Percentiles rank a stretch among this genome's conserved stretches.
Evolutionary conservation across 1,284 basidiomycete species (phyloP).

Genomic region (Psilocybe mexicana): DNA sequence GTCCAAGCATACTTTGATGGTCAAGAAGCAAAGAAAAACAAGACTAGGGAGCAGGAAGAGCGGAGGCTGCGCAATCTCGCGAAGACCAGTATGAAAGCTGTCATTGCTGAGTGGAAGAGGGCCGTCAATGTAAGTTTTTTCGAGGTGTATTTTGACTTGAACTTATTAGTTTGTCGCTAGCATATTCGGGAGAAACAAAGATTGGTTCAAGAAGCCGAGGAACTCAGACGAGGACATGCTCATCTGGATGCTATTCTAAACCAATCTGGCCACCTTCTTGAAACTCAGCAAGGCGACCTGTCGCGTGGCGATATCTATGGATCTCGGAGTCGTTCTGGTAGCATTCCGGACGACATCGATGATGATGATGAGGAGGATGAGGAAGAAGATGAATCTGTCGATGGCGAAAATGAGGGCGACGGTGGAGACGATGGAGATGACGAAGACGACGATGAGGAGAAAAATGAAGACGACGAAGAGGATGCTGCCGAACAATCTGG

Average conservation of each 20-base stretch:
- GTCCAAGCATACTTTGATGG: conserved; percentile 82
- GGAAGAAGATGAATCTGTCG: conserved; percentile 24
- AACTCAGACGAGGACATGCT: conserved; percentile 55
- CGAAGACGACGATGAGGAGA: conserved; percentile 21
- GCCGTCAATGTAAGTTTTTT: conserved; percentile 73
- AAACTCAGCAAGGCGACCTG: conserved; percentile 79
- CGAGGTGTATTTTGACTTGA: neutral
- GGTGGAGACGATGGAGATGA: conserved; percentile 9
- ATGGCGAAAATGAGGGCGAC: conserved; percentile 28
- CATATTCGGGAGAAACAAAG: conserved; percentile 75
- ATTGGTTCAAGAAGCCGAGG: conserved; percentile 48
- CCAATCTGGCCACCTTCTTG: conserved; percentile 86
- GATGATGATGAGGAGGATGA: conserved; percentile 36
- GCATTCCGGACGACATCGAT: conserved; percentile 41
- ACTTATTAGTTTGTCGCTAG: conserved; percentile 32
- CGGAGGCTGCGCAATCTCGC: conserved; percentile 67
- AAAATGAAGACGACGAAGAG: conserved; percentile 15
- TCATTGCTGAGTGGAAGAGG: conserved; percentile 86
- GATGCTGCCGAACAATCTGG: conserved; percentile 9
- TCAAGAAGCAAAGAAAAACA: conserved; percentile 64
- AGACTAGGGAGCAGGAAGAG: conserved; percentile 65
- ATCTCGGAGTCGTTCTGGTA: conserved; percentile 55
- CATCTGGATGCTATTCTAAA: conserved; percentile 91
- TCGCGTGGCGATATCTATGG: conserved; percentile 43
- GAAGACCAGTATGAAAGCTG: conserved; percentile 69